Conservation (phyloP, 2,329 filamentous ascomycete species). For the Diaporthe sp. region DNA sequence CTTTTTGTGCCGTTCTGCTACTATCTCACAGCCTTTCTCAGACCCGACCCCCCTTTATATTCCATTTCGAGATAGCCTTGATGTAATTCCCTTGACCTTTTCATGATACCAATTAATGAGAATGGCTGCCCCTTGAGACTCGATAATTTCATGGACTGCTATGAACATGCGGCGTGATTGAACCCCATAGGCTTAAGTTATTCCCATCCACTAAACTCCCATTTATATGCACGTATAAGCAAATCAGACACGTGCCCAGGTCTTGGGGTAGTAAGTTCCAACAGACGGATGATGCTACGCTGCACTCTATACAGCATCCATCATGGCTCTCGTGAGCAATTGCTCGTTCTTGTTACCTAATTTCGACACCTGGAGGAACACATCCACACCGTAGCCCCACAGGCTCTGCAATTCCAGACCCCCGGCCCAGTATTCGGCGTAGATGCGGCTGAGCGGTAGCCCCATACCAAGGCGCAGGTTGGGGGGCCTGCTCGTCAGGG, state of each 20-base stretch:
- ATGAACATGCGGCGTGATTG: conserved; percentile 1
- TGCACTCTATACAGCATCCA: conserved; percentile 75
- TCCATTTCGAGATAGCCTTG: conserved; percentile 51
- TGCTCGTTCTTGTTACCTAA: conserved; percentile 99
- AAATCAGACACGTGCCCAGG: not conserved
- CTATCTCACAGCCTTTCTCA: conserved; percentile 33
- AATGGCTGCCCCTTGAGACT: conserved; percentile 47
- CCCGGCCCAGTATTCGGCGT: conserved; percentile 98
- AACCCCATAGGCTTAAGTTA: not conserved
- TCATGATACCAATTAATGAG: conserved; percentile 64
- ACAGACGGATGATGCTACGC: not conserved
- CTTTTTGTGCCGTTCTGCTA: conserved; percentile 32
- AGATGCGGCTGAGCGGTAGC: conserved; percentile 91
- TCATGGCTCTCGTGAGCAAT: conserved; percentile 80
- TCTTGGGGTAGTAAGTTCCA: not conserved
- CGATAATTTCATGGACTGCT: conserved; percentile 6
- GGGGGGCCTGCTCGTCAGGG: conserved; percentile 85
- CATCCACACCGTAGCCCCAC: conserved; percentile 96
- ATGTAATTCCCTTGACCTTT: conserved; percentile 62
- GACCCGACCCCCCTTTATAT: conserved; percentile 35
- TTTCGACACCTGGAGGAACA: conserved; percentile 95
- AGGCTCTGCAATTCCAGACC: conserved; percentile 91
- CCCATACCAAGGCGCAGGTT: conserved; percentile 93
- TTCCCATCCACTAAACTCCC: not conserved
- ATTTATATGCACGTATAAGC: not conserved